phyloP scores from a whole-genome alignment of 2,329 filamentous ascomycete species.

The Epichloe coenophiala region DNA sequence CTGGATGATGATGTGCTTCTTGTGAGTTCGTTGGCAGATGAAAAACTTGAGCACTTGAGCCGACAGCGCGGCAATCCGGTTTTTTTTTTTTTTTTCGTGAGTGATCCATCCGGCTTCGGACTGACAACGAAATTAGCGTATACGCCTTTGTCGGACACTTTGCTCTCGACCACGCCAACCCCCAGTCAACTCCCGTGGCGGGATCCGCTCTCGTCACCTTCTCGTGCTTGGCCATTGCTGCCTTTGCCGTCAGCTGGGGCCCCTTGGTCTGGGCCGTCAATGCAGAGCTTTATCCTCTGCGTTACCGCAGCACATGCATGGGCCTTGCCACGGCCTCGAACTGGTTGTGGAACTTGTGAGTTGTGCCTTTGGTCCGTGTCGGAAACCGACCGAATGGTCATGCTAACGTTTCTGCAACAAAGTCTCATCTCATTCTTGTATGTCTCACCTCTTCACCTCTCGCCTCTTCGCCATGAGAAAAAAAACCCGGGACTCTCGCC shows the following conservation, averaged over 20 bases:
- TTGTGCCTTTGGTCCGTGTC: slow-evolving; percentile 3
- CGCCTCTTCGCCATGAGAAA: too few relatives aligned
- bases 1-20: slow-evolving; percentile 43
- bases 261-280: slow-evolving; percentile 55
- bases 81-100: too few relatives aligned
- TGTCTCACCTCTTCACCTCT: slow-evolving; percentile 7
- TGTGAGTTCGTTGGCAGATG: slow-evolving; percentile 24
- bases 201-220: slow-evolving; percentile 53
- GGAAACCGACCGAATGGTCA: too few relatives aligned
- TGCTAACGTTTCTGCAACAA: slow-evolving; percentile 2
- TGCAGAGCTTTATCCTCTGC: slow-evolving; percentile 49
- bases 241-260: slow-evolving; percentile 57
- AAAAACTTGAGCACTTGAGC: too few relatives aligned
- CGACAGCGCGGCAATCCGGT: too few relatives aligned
- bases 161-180: slow-evolving; percentile 26
- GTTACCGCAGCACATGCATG: slow-evolving; percentile 41
- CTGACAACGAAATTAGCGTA: slow-evolving; percentile 14
- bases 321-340: slow-evolving; percentile 43
- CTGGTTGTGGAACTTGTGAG: slow-evolving; percentile 52
- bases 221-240: slow-evolving; percentile 54
- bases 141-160: slow-evolving; percentile 37
- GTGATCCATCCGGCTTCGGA: too few relatives aligned
- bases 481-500: too few relatives aligned
- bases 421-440: slow-evolving; percentile 33
- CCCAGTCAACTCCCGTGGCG: slow-evolving; percentile 30